Evolutionary conservation across 139 green algal species (phyloP).

Genomic region (Auxenochlorella pyrenoidosa): DNA sequence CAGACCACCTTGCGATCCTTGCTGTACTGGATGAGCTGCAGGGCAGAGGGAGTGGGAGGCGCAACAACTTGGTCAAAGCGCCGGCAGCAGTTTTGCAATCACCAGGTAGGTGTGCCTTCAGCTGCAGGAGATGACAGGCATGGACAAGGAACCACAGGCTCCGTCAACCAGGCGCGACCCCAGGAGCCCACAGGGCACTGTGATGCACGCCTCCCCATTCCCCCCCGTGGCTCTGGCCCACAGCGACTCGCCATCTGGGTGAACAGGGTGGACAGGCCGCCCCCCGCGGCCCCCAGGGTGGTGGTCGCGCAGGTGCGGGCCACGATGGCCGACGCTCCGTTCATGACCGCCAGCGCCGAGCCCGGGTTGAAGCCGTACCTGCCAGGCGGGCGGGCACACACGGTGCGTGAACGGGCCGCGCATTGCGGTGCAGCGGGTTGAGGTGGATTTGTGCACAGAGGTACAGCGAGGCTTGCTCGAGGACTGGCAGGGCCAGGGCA

Average conservation of each 20-base stretch:
- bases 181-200: too few species aligned
- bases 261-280: slow-evolving; percentile 54
- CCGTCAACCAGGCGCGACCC: too few species aligned
- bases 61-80: not conserved
- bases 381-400: not conserved
- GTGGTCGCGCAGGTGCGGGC: slow-evolving; percentile 65
- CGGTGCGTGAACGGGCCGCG: not conserved
- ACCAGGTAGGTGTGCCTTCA: too few species aligned
- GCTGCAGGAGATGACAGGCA: too few species aligned
- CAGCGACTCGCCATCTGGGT: slow-evolving; percentile 19
- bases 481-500: too few species aligned
- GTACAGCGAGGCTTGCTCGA: too few species aligned
- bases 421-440: not conserved
- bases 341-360: slow-evolving; percentile 62
- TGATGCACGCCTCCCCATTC: too few species aligned
- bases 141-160: too few species aligned
- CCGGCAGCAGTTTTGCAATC: too few species aligned
- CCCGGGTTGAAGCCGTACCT: slow-evolving; percentile 72
- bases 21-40: not conserved
- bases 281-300: slow-evolving; percentile 64
- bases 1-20: slow-evolving; percentile 54
- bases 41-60: not conserved
- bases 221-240: too few species aligned
- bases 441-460: too few species aligned
- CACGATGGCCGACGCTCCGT: slow-evolving; percentile 14